Percentiles rank a stretch among this genome's conserved stretches.
These are phyloP conservation scores for Cryptococcus maquisensis DNA, from an alignment of 1,284 basidiomycete genomes.

Conservation along the genomic window DNA sequence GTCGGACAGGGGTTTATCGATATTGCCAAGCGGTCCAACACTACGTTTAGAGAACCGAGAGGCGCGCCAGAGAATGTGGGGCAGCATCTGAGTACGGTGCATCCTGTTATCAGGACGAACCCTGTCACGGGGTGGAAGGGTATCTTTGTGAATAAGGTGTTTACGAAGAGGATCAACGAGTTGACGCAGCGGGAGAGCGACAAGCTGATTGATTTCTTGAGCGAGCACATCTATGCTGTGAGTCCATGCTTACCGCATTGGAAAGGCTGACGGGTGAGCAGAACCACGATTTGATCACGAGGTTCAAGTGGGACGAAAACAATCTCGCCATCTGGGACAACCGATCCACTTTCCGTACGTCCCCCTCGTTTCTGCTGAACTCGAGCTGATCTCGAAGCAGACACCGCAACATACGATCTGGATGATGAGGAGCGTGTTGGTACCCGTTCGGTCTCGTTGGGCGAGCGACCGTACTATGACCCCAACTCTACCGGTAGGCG, in stretches of 20 bases:
- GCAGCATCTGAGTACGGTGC: conserved; percentile 58
- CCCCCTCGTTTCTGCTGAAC: too few species aligned
- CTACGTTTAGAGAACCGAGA: conserved; percentile 35
- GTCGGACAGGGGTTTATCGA: conserved; percentile 56
- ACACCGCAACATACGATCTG: conserved; percentile 54
- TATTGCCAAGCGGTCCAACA: conserved; percentile 22
- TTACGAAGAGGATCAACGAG: conserved; percentile 62
- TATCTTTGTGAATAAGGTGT: conserved; percentile 62
- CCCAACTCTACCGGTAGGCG: conserved; percentile 17
- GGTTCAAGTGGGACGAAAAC: conserved; percentile 51
- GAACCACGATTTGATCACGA: conserved; percentile 60
- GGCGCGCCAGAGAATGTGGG: conserved; percentile 62
- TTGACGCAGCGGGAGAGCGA: conserved; percentile 58
- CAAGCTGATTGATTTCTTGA: conserved; percentile 34
- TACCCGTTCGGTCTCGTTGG: conserved; percentile 60
- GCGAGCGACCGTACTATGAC: conserved; percentile 60
- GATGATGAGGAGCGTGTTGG: conserved; percentile 52
- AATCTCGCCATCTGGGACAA: conserved; percentile 49
- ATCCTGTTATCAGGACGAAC: conserved; percentile 51
- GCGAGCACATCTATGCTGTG: conserved; percentile 44
- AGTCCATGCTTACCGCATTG: too few species aligned
- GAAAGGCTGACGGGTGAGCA: too few species aligned
- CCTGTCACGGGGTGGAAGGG: conserved; percentile 73
- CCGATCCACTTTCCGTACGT: conserved; percentile 33
- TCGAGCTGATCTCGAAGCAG: conserved; percentile 20